Evolutionary conservation across 345 rosid species (phyloP), one percentile per base, ranked within the genome.

Genomic region (Lagerstroemia speciosa): DNA sequence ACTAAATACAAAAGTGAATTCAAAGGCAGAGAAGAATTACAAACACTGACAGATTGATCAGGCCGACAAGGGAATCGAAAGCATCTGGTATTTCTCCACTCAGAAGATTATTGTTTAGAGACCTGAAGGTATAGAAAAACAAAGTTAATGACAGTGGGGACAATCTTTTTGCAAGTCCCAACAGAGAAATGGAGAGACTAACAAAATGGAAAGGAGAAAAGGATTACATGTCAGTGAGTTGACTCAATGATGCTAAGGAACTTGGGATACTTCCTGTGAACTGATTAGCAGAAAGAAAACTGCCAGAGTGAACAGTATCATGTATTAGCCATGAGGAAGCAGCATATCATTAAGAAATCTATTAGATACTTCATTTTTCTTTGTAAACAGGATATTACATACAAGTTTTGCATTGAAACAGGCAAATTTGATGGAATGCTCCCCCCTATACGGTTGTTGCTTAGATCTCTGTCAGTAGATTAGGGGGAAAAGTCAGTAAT

Each of bases 361-460:
- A 12, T 2, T 0, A 46, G 31, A 63, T 16, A 29, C n/a, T 4
- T 24, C 33, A 24, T 46, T 19, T 41, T 14, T n/a, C 10, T 34
- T 29, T 37, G 9, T 70, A 53, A 52, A 70, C 16, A 32, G 40
- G 19, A 32, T 60, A 65, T n/a, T 53, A 70, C 92, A 24, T 83
- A 89, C 96, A 86, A 58, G 77, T 32, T 84, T 72, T 77, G 87
- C 82, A 95, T 40, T n/a, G 98, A 84, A 67, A 71, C 72, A 9
- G 99, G 99, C 72, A 95, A 83, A 78, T 50, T 84, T 72, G 88
- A 72, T 34, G 99, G 99, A 73, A 95, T 92, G 75, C 70, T 83
- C 58, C 99, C 99, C 31, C 99, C 98, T 31, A 95, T 95, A 41
- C 14, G 89, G 74, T 95, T 95, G 82, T 84, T 92, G 86, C 96